Percentiles rank a stretch among this genome's conserved stretches.
These are phyloP conservation scores for Fusarium tjaetaba DNA, from an alignment of 2,329 filamentous ascomycete species.

Conservation along the genomic window DNA sequence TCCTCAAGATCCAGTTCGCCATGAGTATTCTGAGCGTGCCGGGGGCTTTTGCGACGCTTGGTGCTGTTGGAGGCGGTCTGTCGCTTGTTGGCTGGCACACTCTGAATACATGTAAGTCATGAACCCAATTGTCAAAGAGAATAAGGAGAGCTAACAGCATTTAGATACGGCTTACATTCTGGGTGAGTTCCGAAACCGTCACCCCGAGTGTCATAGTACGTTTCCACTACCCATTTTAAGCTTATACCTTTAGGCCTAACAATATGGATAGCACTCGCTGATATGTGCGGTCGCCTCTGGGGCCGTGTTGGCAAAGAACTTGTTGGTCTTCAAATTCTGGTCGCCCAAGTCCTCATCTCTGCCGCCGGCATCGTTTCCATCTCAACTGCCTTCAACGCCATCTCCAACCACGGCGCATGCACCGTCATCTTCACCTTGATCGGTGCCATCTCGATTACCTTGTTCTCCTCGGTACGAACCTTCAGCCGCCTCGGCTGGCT, in stretches of 20 bases:
- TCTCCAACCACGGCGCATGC: neutral
- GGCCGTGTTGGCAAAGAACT: neutral
- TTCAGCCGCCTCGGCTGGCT: neutral
- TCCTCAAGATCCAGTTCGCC: constrained; percentile 48
- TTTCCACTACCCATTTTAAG: accelerated
- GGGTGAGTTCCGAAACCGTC: neutral
- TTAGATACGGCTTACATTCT: neutral
- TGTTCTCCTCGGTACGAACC: neutral
- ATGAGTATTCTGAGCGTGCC: constrained; percentile 30
- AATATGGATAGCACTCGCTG: neutral
- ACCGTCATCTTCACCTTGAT: neutral
- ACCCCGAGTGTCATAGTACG: neutral
- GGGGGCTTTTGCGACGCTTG: constrained; percentile 43
- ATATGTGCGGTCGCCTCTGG: constrained; percentile 1
- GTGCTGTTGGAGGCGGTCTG: neutral
- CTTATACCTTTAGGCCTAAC: neutral
- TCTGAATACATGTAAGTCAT: neutral
- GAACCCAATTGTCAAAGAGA: too few relatives aligned
- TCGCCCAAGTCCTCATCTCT: neutral
- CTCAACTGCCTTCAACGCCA: neutral
- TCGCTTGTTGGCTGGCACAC: neutral
- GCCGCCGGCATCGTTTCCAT: constrained; percentile 1
- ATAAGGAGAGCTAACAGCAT: too few relatives aligned
- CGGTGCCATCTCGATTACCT: neutral
- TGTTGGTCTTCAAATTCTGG: neutral